Evolutionary conservation across 1,284 basidiomycete species (phyloP).

Genomic region (Leucoagaricus sp.): DNA sequence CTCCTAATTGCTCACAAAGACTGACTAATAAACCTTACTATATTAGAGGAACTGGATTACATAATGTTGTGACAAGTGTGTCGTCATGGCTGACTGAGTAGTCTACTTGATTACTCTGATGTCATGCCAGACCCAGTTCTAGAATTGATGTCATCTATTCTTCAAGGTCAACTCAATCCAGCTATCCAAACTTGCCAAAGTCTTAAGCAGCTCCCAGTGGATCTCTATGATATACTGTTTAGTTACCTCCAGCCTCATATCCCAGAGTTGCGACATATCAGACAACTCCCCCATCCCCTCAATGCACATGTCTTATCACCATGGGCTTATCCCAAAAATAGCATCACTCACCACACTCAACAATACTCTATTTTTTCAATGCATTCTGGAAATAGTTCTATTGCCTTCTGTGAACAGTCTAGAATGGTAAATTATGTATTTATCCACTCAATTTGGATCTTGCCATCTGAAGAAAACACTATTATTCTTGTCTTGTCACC

Average conservation of each 20-base stretch:
- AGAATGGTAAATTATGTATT: neutral
- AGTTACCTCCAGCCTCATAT: neutral
- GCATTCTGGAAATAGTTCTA: slow-evolving; percentile 3
- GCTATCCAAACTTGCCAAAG: too few relatives aligned
- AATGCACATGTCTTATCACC: neutral
- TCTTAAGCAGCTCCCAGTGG: slow-evolving; percentile 4
- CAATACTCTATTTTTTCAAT: neutral
- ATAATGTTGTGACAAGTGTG: slow-evolving; percentile 20
- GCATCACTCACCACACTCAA: neutral
- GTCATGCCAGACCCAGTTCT: too few relatives aligned
- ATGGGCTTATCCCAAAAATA: neutral
- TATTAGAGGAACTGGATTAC: slow-evolving; percentile 18
- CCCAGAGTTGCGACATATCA: neutral
- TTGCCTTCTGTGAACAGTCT: neutral
- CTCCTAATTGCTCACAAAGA: neutral
- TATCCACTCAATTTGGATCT: neutral
- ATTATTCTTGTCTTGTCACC: too few relatives aligned
- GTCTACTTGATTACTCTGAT: too few relatives aligned
- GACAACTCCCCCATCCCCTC: neutral
- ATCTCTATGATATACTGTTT: neutral
- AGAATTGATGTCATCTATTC: too few relatives aligned
- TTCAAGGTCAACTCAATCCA: too few relatives aligned
- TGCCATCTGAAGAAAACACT: too few relatives aligned
- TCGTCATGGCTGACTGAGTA: slow-evolving; percentile 12
- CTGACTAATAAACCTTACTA: neutral